Conservation (phyloP, 176 grass and related monocot species). For the Luzula sylvatica region DNA sequence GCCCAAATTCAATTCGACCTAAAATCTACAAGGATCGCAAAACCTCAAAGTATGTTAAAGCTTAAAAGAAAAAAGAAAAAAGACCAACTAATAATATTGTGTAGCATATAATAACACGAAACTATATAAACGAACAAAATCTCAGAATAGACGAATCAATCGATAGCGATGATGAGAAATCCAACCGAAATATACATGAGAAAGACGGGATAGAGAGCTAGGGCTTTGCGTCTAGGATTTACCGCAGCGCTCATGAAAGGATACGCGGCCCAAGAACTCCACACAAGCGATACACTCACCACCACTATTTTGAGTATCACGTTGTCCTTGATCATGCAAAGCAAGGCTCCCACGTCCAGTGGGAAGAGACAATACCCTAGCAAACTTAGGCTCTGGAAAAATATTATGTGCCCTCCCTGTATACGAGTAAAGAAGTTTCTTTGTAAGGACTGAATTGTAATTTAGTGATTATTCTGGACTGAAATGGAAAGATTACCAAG, state of each 20-base stretch:
- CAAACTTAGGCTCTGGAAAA: conserved; percentile 97
- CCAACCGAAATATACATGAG: conserved; percentile 97
- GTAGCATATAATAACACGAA: conserved; percentile 17
- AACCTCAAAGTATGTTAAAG: too few relatives aligned
- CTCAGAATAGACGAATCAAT: conserved; percentile 27
- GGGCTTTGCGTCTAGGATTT: conserved; percentile 88
- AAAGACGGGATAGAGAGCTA: conserved; percentile 84
- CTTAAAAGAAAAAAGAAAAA: too few relatives aligned
- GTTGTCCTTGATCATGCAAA: conserved; percentile 88
- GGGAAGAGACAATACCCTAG: conserved; percentile 97
- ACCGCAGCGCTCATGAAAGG: conserved; percentile 99
- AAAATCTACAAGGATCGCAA: conserved; percentile 26
- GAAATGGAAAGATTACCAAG: conserved; percentile 36
- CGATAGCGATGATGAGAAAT: conserved; percentile 94
- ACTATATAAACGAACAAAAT: too few relatives aligned
- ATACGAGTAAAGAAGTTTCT: background rate
- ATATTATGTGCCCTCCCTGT: conserved; percentile 96
- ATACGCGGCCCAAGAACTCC: conserved; percentile 99
- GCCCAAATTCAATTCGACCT: conserved; percentile 11
- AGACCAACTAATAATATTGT: too few relatives aligned
- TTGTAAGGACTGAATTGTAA: background rate
- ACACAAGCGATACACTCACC: conserved; percentile 64
- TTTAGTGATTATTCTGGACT: background rate
- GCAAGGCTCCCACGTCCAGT: conserved; percentile 68
- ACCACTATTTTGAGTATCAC: conserved; percentile 77